These are phyloP conservation scores for Meyerozyma carpophila DNA, from an alignment of 1,139 yeast species.

Conservation along the genomic window DNA sequence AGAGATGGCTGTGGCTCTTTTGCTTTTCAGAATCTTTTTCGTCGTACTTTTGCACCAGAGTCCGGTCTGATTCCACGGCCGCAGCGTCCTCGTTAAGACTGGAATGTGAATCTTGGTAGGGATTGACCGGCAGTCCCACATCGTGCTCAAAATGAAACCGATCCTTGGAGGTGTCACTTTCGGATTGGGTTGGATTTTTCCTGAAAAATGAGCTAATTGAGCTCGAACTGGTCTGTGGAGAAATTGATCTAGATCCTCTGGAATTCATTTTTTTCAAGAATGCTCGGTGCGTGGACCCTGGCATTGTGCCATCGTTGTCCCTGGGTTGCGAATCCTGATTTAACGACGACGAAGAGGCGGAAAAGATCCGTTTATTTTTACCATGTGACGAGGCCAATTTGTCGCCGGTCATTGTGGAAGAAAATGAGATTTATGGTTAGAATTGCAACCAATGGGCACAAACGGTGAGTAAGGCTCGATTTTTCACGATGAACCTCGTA, in stretches of 20 bases:
- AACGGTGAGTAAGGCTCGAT: too few relatives aligned
- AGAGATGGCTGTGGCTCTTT: slow-evolving; percentile 21
- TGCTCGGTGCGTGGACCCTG: slow-evolving; percentile 12
- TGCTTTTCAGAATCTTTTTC: slow-evolving; percentile 3
- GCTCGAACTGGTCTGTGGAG: slow-evolving; percentile 13
- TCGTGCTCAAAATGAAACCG: neutral
- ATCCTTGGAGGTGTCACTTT: neutral
- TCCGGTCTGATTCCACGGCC: neutral
- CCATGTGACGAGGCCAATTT: neutral
- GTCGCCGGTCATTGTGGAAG: slow-evolving; percentile 1
- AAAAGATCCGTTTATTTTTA: neutral
- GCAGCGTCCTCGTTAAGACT: neutral
- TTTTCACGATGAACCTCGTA: too few relatives aligned
- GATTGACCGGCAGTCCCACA: slow-evolving; percentile 2
- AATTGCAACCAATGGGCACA: too few relatives aligned
- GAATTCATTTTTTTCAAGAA: slow-evolving; percentile 14
- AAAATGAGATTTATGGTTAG: too few relatives aligned
- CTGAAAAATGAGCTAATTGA: slow-evolving; percentile 11
- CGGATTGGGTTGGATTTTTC: neutral
- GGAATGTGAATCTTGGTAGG: neutral
- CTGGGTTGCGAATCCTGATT: neutral
- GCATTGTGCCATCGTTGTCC: neutral
- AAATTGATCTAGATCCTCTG: slow-evolving; percentile 8
- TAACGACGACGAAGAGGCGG: neutral
- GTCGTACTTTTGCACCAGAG: neutral